Evolutionary conservation across 2,329 filamentous ascomycete species (phyloP).

Genomic region (Pseudogymnoascus pannorum): DNA sequence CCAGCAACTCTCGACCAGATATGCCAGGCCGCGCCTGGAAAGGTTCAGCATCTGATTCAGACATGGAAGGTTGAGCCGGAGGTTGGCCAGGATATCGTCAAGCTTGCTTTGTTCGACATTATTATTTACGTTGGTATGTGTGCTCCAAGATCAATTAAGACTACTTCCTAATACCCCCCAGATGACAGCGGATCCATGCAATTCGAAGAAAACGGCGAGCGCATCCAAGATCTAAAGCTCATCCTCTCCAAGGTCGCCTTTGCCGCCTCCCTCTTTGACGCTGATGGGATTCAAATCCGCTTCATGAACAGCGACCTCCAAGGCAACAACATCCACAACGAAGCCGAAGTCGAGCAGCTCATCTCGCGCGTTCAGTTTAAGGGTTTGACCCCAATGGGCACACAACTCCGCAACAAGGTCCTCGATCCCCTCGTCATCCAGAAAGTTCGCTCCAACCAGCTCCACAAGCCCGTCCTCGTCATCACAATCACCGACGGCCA

Average conservation of each 20-base stretch:
- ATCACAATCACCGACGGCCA: conserved; percentile 62
- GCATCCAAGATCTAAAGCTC: conserved; percentile 58
- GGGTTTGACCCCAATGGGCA: conserved; percentile 60
- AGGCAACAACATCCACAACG: conserved; percentile 48
- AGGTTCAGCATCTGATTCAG: conserved; percentile 22
- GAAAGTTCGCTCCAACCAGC: conserved; percentile 42
- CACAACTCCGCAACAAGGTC: conserved; percentile 54
- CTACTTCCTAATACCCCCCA: conserved; percentile 15
- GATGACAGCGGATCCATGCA: conserved; percentile 65
- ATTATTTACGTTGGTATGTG: conserved; percentile 26
- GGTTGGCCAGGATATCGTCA: conserved; percentile 29
- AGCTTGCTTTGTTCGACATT: conserved; percentile 29
- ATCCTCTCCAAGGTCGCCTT: conserved; percentile 57
- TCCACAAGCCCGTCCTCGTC: conserved; percentile 57
- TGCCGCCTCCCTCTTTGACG: conserved; percentile 60
- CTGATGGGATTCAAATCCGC: conserved; percentile 59
- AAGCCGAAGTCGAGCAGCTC: conserved; percentile 50
- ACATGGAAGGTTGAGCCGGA: conserved; percentile 27
- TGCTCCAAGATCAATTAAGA: too few species aligned
- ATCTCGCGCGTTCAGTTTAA: conserved; percentile 54
- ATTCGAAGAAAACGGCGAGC: conserved; percentile 59
- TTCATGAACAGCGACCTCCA: conserved; percentile 59
- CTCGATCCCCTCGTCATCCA: conserved; percentile 52
- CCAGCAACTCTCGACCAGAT: conserved; percentile 14
- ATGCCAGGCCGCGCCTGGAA: conserved; percentile 9